Evolutionary conservation across 2,329 filamentous ascomycete genomes (phyloP), one percentile per base, ranked within the genome.

Genomic region (Calonectria honghensis): DNA sequence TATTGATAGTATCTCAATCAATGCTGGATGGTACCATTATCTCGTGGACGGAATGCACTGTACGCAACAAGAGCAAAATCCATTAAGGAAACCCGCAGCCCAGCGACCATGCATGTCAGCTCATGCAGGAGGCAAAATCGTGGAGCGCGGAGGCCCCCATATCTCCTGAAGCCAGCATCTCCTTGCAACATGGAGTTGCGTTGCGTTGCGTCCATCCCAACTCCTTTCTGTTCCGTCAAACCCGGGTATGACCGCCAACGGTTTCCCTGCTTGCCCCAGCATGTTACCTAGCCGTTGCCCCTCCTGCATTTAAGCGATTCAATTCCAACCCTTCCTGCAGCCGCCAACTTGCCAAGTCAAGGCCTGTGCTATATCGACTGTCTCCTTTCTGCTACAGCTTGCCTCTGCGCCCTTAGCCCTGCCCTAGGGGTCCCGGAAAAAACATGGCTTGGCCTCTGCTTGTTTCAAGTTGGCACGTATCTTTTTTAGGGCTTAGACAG

Each of bases 391-490:
- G 45, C 41, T 31, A 52, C 67, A 31, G 39, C 51, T 73, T 48
- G 51, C 41, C 32, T 32, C 51, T 67, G 32, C 51, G 11, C 41
- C 32, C 31, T 63, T 64, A 68, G 57, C 61, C 39, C 50, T 57
- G 51, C 37, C 24, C 52, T 37, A 32, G 61, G 59, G 59, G 20
- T 70, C 63, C 52, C n/a, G 20, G 4, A 48, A 66, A 71, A 66
- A 73, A 59, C 73, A 73, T 77, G 72, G 65, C 59, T 74, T 77
- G 73, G 65, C 63, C 72, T 73, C 61, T 65, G 45, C 31, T 76
- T 73, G 79, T 81, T 81, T 81, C 79, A 81, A 72, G 73, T 70
- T 72, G 78, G 74, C 67, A 63, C 68, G 57, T 64, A 78, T 65
- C 63, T 75, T 59, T 65, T 76, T 73, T 79, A 73, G 79, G 71